A percentile compares a stretch with the other conserved stretches of the same genome.
phyloP scores from a whole-genome alignment of 2,329 filamentous ascomycete genomes.

The Trichoderma sp. region DNA sequence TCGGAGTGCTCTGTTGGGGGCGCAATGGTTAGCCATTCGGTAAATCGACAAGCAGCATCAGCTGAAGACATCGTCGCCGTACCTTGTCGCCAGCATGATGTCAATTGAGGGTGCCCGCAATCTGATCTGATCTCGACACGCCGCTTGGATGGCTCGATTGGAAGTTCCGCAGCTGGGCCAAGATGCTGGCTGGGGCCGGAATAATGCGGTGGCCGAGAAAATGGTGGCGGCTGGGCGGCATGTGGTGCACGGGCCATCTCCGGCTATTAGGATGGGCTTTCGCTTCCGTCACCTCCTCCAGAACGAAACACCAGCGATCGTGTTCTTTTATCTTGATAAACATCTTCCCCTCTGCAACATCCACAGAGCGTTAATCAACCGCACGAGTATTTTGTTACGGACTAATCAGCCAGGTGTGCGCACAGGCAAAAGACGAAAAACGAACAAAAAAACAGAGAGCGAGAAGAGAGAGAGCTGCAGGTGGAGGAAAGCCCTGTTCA shows the following conservation, averaged over 20 bases:
- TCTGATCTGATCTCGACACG: neutral
- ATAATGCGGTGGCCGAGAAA: constrained; percentile 24
- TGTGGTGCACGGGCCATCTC: constrained; percentile 24
- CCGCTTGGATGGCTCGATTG: neutral
- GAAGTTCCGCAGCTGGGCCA: constrained; percentile 4
- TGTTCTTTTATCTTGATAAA: constrained; percentile 6
- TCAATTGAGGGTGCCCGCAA: constrained; percentile 17
- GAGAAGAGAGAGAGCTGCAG: neutral
- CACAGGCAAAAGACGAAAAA: neutral
- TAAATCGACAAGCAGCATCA: neutral
- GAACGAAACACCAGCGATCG: constrained; percentile 5
- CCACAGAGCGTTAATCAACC: neutral
- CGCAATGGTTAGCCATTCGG: constrained; percentile 6
- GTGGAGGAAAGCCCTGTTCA: neutral
- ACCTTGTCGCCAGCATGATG: constrained; percentile 44
- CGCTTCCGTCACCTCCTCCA: constrained; percentile 19
- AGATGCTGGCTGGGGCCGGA: constrained; percentile 22
- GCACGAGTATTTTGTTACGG: neutral
- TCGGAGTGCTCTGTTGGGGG: constrained; percentile 44
- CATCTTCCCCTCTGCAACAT: neutral
- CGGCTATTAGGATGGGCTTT: constrained; percentile 4
- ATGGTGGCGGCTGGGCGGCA: neutral
- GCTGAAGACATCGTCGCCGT: constrained; percentile 9
- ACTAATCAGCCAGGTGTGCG: neutral
- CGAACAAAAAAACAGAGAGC: neutral